Base-by-base conservation (phyloP, 2,329 filamentous ascomycete species). In the Colletotrichum sublineola region DNA sequence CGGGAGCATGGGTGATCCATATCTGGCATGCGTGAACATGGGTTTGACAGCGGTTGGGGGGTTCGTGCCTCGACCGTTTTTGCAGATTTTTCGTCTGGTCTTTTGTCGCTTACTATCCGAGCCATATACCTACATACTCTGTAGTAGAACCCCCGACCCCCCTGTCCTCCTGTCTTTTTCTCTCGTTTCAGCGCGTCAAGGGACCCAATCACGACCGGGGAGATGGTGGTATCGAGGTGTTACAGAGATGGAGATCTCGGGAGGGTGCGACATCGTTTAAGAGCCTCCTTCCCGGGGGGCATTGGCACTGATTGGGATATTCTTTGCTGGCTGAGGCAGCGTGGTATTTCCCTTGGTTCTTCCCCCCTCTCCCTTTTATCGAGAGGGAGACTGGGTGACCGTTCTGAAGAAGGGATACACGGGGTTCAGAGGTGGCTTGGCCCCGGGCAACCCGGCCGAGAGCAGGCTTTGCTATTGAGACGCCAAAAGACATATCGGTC, bases 171-270 rank as follows among this genome's bases (percentile, higher is more conserved):
- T 8, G 20, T 48, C 20, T 5, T 48, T 48, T 48, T n/a, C 18
- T 20, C 15, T 29, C 42, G 68, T 71, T 71, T 71, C 68, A 67
- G 63, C 55, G 67, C n/a, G 24, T 24, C 36, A 33, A 57, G n/a
- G 18, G 15, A 18, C 15, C 68, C 68, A 71, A 71, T 67, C 29
- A 56, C 11, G 12, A 2, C 6, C n/a, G 0, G 18, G 6, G 0
- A 3, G 0, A 12, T 40, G 50, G 48, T 56, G 68, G 61, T 61
- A 40, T 0, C 33, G 15, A 33, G n/a, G 31, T 56, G 63, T 71
- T 67, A 36, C 68, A 67, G 63, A 71, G 46, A 50, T 15, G 63
- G 20, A 24, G n/a, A 67, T 62, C 56, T 55, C 57, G 33, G 24
- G 48, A 48, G 63, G 44, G 63, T 71, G 63, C 63, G 63, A 71